Base-by-base conservation (phyloP, 768 basidiomycete genomes). In the Mycena sanguinolenta region DNA sequence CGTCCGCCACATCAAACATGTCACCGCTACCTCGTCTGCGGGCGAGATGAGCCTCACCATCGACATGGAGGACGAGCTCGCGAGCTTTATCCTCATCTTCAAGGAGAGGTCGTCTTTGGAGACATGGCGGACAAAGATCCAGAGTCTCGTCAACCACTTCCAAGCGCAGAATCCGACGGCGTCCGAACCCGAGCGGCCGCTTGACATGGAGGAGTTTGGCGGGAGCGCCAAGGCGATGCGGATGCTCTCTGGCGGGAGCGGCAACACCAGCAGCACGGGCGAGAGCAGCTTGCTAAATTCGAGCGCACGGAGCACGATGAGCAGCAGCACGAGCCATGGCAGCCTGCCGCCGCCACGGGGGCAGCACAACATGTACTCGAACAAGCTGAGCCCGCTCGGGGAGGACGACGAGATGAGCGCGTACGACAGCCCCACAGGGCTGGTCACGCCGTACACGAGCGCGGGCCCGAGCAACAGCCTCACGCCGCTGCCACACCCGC, bases 21-120 rank as follows among this genome's bases (percentile, higher is more conserved):
- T 99, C 62, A 91, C 91, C 32, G 93, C 96, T 67, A 91, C 91
- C 38, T 92, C 92, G 3, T 85, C 89, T 12, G 87, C 87, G 23
- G 91, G 91, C 38, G 97, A 97, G 79, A 87, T 98, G 83, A 97
- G 95, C 77, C 86, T 99, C 71, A 98, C 97, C 6, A 97, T 99
- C 76, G 93, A 95, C 75, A 98, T 99, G 96, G 95, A 96, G 82
- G 97, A 99, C 78, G 95, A 97, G 77, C 84, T 98, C 64, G 97
- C 98, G 70, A 94, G 93, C 59, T 99, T 99, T 82, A 97, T 98
- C 80, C 88, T 99, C 55, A 92, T 96, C 75, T 99, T 98, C 88
- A 93, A 92, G 77, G 95, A 99, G 63, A 90, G 94, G 34, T 84
- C 90, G n/a, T 92, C 92, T 2, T 86, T 98, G 66, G 95, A 98